phyloP scores from a whole-genome alignment of 805 yeast genomes.

The Tetrapisispora nanseiensis region DNA sequence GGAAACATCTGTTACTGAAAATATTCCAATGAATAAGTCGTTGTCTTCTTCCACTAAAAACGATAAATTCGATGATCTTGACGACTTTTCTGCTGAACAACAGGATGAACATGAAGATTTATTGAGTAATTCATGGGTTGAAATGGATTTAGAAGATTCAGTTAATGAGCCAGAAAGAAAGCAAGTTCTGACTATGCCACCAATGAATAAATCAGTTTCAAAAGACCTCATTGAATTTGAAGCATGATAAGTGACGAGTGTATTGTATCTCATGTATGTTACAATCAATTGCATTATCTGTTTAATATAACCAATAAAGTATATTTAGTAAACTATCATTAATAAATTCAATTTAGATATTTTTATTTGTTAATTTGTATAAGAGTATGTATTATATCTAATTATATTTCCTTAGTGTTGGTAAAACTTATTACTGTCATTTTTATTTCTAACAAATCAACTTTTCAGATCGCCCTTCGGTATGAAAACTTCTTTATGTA shows the following conservation, averaged over 20 bases:
- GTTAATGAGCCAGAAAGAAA: conserved; percentile 7
- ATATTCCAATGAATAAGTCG: conserved; percentile 3
- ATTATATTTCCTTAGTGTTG: no score
- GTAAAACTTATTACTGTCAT: no score
- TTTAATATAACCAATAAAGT: no score
- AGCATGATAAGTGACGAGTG: conserved; percentile 9
- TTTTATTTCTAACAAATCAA: no score
- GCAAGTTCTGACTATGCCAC: not conserved
- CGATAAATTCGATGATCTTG: conserved; percentile 24
- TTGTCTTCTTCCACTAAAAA: conserved; percentile 5
- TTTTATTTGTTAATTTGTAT: no score
- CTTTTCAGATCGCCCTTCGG: no score
- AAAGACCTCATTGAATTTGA: conserved; percentile 26
- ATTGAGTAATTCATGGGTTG: conserved; percentile 22
- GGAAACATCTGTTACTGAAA: conserved; percentile 4
- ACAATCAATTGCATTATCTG: no score
- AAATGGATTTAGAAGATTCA: conserved; percentile 15
- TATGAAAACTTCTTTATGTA: no score
- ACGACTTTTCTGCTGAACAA: conserved; percentile 24
- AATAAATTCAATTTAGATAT: no score
- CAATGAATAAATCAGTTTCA: not conserved
- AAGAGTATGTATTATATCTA: no score
- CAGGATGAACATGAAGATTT: conserved; percentile 23
- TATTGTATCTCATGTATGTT: no score
- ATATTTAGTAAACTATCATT: no score